A percentile compares a stretch with the other conserved stretches of the same genome.
Conservation (phyloP, 164 flowering plant genomes). For the Dillenia suffruticosa region DNA sequence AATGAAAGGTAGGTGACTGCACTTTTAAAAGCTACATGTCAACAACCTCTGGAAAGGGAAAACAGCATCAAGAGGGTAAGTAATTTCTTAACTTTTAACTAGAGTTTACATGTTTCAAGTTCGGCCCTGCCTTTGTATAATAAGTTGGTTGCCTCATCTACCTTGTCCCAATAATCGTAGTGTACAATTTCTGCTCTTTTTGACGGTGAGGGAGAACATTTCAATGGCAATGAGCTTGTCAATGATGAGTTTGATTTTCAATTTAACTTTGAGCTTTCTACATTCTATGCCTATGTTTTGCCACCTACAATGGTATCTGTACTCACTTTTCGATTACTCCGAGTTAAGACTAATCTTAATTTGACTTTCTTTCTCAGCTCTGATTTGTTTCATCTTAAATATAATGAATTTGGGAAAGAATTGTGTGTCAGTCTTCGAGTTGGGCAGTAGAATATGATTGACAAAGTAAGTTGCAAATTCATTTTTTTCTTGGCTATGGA, state of each 20-base stretch:
- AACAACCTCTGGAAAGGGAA: conserved; percentile 50
- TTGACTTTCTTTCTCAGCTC: conserved; percentile 2
- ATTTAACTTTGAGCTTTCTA: conserved; percentile 25
- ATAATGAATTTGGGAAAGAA: conserved; percentile 56
- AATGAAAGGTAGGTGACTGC: conserved; percentile 66
- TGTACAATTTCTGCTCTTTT: neutral
- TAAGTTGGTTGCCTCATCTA: neutral
- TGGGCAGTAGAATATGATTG: conserved; percentile 96
- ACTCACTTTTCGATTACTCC: neutral
- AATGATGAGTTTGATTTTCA: conserved; percentile 61
- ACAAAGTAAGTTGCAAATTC: conserved; percentile 39
- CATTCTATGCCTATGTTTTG: conserved; percentile 68
- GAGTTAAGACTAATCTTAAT: too few relatives aligned
- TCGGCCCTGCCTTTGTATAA: neutral
- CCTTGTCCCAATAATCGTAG: neutral
- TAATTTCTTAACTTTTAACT: neutral
- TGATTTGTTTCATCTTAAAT: conserved; percentile 49
- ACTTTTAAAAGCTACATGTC: conserved; percentile 34
- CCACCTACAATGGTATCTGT: conserved; percentile 63
- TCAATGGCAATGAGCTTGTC: conserved; percentile 21
- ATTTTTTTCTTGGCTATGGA: neutral
- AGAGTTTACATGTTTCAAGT: neutral
- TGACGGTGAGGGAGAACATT: conserved; percentile 44
- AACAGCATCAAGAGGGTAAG: conserved; percentile 28
- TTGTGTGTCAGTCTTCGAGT: conserved; percentile 40